Evolutionary conservation across 805 yeast genomes (phyloP).

Genomic region (Candida vartiovaarae): DNA sequence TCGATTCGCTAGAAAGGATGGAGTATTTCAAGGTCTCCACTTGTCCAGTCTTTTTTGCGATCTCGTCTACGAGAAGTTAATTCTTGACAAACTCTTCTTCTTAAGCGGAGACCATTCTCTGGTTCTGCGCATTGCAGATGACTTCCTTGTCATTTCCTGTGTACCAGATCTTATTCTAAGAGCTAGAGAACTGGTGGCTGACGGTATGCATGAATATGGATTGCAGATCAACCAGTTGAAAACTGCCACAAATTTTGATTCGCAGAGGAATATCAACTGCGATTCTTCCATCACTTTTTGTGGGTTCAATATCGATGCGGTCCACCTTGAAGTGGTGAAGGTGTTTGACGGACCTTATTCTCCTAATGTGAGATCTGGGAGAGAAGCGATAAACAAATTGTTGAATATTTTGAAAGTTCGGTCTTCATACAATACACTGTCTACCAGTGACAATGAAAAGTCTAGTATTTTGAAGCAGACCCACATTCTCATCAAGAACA

Average conservation of each 20-base stretch:
- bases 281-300: conserved; percentile 29
- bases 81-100: conserved; percentile 28
- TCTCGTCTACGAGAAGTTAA: conserved; percentile 57
- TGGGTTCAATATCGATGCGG: conserved; percentile 32
- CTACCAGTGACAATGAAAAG: conserved; percentile 15
- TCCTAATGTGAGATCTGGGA: conserved; percentile 9
- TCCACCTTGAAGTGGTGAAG: conserved; percentile 31
- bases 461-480: conserved; percentile 19
- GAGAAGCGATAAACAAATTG: conserved; percentile 6
- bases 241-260: conserved; percentile 30
- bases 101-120: conserved; percentile 24
- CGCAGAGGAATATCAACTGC: background rate
- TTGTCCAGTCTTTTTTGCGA: conserved; percentile 73
- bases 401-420: conserved; percentile 25
- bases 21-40: conserved; percentile 82
- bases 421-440: conserved; percentile 25
- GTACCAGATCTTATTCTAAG: conserved; percentile 24
- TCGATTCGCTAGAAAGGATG: conserved; percentile 46
- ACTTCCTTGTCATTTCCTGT: conserved; percentile 65
- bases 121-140: conserved; percentile 73
- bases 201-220: conserved; percentile 32
- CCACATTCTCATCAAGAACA: conserved; percentile 6
- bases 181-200: conserved; percentile 24
- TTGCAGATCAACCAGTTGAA: conserved; percentile 26
- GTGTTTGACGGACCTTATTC: conserved; percentile 15